Conservation (phyloP, 2,329 filamentous ascomycete species). For the Leptographium procerum region DNA sequence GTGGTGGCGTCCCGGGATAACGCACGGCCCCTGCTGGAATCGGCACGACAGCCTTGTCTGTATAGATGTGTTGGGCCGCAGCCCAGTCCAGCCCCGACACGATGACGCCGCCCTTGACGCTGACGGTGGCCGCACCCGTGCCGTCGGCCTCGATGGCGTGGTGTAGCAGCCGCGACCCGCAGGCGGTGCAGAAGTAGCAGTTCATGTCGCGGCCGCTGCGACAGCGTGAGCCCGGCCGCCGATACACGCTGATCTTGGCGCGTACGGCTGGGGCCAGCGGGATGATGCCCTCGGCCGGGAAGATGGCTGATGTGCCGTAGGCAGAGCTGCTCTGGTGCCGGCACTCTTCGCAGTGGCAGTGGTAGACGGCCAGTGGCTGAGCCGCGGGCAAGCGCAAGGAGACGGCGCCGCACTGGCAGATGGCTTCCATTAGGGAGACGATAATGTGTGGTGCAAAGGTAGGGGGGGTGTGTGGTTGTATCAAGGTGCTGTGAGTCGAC, state of each 20-base stretch:
- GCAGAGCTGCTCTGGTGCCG: constrained; percentile 49
- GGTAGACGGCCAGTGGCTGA: constrained; percentile 52
- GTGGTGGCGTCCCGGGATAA: constrained; percentile 9
- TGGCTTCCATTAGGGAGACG: constrained; percentile 36
- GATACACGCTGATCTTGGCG: constrained; percentile 3
- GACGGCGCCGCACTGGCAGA: constrained; percentile 55
- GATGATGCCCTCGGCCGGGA: constrained; percentile 6
- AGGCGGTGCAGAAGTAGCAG: constrained; percentile 19
- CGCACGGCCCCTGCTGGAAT: constrained; percentile 24
- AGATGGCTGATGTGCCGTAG: constrained; percentile 12
- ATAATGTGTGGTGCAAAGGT: background rate
- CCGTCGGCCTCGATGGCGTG: constrained; percentile 27
- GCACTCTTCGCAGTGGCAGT: constrained; percentile 61
- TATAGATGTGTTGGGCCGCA: constrained; percentile 32
- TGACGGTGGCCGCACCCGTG: constrained; percentile 23
- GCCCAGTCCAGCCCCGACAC: constrained; percentile 29
- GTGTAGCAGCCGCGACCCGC: constrained; percentile 36
- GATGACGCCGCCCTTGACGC: constrained; percentile 33
- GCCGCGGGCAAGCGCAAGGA: constrained; percentile 49
- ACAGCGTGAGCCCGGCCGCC: constrained; percentile 3
- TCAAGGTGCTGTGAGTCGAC: background rate
- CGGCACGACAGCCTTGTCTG: constrained; percentile 29
- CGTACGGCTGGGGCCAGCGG: constrained; percentile 4
- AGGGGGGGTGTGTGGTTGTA: too few relatives aligned
- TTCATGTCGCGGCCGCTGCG: constrained; percentile 8